These are phyloP conservation scores for Musa schizocarpa DNA, from an alignment of 176 grass and related monocot genomes.

Conservation along the genomic window DNA sequence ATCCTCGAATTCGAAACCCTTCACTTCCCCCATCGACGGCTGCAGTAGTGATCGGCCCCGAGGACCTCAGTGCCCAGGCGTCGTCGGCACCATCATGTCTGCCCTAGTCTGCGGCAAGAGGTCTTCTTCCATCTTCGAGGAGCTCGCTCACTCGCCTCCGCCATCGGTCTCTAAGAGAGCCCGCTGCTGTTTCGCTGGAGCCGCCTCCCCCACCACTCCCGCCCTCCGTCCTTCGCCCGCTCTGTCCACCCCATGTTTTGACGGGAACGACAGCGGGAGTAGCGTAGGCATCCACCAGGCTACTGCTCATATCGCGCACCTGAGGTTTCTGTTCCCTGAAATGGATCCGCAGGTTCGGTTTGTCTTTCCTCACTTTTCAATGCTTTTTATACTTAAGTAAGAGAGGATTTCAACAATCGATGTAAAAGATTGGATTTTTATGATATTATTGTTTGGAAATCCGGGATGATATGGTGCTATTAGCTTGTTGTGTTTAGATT, in stretches of 20 bases:
- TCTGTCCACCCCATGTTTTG: constrained; percentile 7
- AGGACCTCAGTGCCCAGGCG: too few relatives aligned
- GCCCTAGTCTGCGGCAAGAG: constrained; percentile 23
- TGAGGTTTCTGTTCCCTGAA: background rate
- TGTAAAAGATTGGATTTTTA: too few relatives aligned
- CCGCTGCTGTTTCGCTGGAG: constrained; percentile 22
- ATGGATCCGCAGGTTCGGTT: background rate
- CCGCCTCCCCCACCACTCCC: background rate
- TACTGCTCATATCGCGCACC: background rate
- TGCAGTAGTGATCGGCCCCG: too few relatives aligned
- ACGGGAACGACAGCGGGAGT: constrained; percentile 22
- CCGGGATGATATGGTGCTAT: too few relatives aligned
- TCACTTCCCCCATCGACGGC: too few relatives aligned
- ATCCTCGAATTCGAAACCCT: too few relatives aligned
- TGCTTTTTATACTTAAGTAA: too few relatives aligned
- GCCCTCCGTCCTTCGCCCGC: constrained; percentile 10
- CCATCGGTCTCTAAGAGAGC: constrained; percentile 33
- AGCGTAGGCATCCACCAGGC: background rate
- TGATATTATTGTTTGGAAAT: too few relatives aligned
- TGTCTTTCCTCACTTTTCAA: background rate
- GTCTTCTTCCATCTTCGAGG: constrained; percentile 24
- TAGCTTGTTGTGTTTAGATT: too few relatives aligned
- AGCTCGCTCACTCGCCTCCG: constrained; percentile 19
- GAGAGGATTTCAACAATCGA: too few relatives aligned
- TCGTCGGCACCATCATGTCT: constrained; percentile 11